Conservation (phyloP, 2,329 filamentous ascomycete species). For the Bipolaris cookei region DNA sequence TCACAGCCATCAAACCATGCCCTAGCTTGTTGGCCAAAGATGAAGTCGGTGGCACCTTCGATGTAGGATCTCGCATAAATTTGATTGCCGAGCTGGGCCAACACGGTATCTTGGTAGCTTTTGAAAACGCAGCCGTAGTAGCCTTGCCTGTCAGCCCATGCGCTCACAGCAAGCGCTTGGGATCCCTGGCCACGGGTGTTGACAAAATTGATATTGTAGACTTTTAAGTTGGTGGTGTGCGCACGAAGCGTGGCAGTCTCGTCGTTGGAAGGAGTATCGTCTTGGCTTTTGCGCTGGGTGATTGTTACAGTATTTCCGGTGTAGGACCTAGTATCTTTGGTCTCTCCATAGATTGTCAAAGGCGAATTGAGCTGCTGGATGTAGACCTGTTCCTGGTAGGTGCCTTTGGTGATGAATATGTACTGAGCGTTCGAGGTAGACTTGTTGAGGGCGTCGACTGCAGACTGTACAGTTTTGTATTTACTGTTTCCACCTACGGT, state of each 20-base stretch:
- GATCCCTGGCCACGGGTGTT: constrained; percentile 55
- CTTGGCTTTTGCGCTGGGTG: constrained; percentile 56
- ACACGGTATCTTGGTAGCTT: constrained; percentile 63
- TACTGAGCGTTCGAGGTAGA: constrained; percentile 58
- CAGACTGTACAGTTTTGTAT: constrained; percentile 61
- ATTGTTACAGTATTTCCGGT: constrained; percentile 64
- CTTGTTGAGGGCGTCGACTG: constrained; percentile 64
- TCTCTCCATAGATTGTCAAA: constrained; percentile 66
- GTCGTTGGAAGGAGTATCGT: constrained; percentile 60
- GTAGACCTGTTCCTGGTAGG: constrained; percentile 67
- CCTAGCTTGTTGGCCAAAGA: constrained; percentile 61
- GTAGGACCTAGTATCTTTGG: constrained; percentile 59
- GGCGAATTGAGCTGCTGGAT: constrained; percentile 57
- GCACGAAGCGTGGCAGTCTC: constrained; percentile 59
- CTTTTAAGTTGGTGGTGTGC: constrained; percentile 58
- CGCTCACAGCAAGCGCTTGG: constrained; percentile 62
- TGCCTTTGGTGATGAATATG: constrained; percentile 68
- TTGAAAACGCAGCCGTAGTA: constrained; percentile 64
- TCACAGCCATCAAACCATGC: constrained; percentile 61
- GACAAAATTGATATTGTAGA: constrained; percentile 68
- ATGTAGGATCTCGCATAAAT: constrained; percentile 64
- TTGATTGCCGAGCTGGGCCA: constrained; percentile 57
- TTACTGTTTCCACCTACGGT: constrained; percentile 54
- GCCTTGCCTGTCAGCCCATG: constrained; percentile 59
- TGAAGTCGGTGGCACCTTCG: constrained; percentile 65